Base-by-base conservation (phyloP, 371 early-diverging fungal species). In the Apophysomyces variabilis region DNA sequence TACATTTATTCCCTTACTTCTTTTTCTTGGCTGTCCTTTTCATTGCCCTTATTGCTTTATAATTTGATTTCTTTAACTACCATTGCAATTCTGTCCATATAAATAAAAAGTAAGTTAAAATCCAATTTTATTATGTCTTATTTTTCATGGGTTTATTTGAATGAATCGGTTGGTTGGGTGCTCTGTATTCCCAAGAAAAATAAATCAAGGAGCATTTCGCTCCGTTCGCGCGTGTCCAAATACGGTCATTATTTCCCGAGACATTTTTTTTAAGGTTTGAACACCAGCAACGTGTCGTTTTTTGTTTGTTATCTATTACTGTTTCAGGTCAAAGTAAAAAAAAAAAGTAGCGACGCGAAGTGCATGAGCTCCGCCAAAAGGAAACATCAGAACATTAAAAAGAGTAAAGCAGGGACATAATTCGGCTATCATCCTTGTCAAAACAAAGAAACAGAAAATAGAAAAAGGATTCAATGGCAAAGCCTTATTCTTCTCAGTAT, bases 301-400 rank as follows among this genome's bases (percentile, higher is more conserved):
- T 45, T 45, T 50, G 54, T 50, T 50, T 50, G 54, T 50, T 50
- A 50, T 50, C 54, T 50, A 26, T 50, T n/a, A 18, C 21, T 50
- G 54, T 50, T 50, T 50, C 54, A 50, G 54, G 54, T 50, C 54
- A 26, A 50, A 7, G 21, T 21, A 50, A 50, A 50, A 50, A 21
- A 50, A 32, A 50, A 11, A 21, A 16, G 21, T 26, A 26, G 26
- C 26, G 26, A 26, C 26, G 26, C 26, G 26, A 26, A 16, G 54
- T 4, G 54, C 54, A 7, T 9, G 9, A 50, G n/a, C 54, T 50
- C 54, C 54, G 54, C 54, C 18, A 21, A 21, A 50, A 26, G 54
- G 11, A 50, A 21, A 3, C 18, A 21, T 8, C 16, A 21, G 54
- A 35, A 50, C 54, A 50, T 32, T 26, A 26, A 26, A 50, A 50